phyloP scores from a whole-genome alignment of 176 grass and related monocot species.

The Juncus effusus region DNA sequence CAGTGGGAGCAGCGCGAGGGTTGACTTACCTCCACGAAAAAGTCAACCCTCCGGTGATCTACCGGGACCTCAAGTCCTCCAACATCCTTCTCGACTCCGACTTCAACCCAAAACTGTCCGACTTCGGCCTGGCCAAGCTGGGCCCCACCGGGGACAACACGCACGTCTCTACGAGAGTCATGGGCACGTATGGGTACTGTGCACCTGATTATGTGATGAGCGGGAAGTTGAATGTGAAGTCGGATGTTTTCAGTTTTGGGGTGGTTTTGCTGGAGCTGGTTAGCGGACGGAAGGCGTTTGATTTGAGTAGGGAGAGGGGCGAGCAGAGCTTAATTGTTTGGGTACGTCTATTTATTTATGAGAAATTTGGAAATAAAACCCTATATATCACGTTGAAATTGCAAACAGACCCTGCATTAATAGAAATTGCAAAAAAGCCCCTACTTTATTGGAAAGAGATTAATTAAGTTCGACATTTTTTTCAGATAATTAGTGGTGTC shows the following conservation, averaged over 20 bases:
- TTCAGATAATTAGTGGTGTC: too few species aligned
- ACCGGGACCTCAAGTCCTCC: slow-evolving; percentile 31
- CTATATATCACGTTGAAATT: too few species aligned
- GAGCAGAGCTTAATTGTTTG: slow-evolving; percentile 25
- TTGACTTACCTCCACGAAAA: slow-evolving; percentile 28
- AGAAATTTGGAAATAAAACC: not conserved
- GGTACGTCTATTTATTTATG: slow-evolving; percentile 18
- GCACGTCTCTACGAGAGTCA: slow-evolving; percentile 31
- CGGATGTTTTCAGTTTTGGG: slow-evolving; percentile 35
- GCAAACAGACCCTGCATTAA: too few species aligned
- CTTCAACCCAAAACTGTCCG: slow-evolving; percentile 24
- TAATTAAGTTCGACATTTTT: too few species aligned
- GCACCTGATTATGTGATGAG: slow-evolving; percentile 31
- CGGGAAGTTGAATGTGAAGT: slow-evolving; percentile 28
- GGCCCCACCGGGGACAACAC: slow-evolving; percentile 31
- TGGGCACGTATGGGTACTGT: slow-evolving; percentile 34
- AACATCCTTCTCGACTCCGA: slow-evolving; percentile 31
- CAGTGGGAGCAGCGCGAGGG: slow-evolving; percentile 27
- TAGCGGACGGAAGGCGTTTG: slow-evolving; percentile 20
- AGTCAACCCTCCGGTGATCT: slow-evolving; percentile 29
- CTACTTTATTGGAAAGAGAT: too few species aligned
- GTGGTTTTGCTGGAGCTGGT: slow-evolving; percentile 32
- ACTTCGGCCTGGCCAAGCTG: slow-evolving; percentile 33
- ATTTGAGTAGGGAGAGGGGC: slow-evolving; percentile 3
- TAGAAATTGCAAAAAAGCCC: too few species aligned